phyloP scores from a whole-genome alignment of 2,329 filamentous ascomycete species.

The Fusarium virguliforme region DNA sequence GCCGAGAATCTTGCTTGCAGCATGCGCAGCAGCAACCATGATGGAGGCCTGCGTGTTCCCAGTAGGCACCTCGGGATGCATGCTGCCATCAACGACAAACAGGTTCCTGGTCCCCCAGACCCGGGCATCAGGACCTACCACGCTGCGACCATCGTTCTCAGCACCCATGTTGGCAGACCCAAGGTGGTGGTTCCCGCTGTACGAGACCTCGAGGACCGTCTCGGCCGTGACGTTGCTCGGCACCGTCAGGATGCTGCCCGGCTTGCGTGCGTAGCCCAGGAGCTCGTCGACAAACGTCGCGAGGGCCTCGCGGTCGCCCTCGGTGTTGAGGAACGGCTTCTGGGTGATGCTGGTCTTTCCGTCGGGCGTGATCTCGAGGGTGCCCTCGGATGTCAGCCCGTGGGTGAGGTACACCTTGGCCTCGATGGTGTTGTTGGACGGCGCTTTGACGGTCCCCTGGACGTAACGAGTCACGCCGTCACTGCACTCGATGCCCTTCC shows the following conservation, averaged over 20 bases:
- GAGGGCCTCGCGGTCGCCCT: constrained; percentile 51
- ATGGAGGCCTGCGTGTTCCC: constrained; percentile 49
- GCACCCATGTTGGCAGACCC: constrained; percentile 54
- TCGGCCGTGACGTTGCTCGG: constrained; percentile 46
- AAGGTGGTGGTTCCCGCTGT: constrained; percentile 53
- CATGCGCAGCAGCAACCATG: constrained; percentile 51
- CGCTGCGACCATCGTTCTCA: constrained; percentile 52
- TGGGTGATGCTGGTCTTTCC: constrained; percentile 61
- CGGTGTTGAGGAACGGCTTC: constrained; percentile 55
- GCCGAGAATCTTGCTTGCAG: constrained; percentile 45
- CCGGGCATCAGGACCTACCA: constrained; percentile 54
- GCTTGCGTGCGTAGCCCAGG: constrained; percentile 46
- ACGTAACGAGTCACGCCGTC: constrained; percentile 56
- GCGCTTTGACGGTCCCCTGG: constrained; percentile 64
- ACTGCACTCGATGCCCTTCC: constrained; percentile 61
- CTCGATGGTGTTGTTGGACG: constrained; percentile 61
- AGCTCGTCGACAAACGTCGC: constrained; percentile 49
- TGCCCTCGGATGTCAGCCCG: constrained; percentile 63
- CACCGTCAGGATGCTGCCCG: constrained; percentile 43
- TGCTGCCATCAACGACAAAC: constrained; percentile 53
- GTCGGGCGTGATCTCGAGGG: constrained; percentile 59
- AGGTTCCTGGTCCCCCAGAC: constrained; percentile 54
- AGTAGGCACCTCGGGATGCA: constrained; percentile 53
- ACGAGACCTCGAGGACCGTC: constrained; percentile 44
- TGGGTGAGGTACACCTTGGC: constrained; percentile 68